Percentiles rank a stretch among this genome's conserved stretches.
These are phyloP conservation scores for Salisapilia sapeloensis DNA, from an alignment of 352 stramenopile species.

Conservation along the genomic window DNA sequence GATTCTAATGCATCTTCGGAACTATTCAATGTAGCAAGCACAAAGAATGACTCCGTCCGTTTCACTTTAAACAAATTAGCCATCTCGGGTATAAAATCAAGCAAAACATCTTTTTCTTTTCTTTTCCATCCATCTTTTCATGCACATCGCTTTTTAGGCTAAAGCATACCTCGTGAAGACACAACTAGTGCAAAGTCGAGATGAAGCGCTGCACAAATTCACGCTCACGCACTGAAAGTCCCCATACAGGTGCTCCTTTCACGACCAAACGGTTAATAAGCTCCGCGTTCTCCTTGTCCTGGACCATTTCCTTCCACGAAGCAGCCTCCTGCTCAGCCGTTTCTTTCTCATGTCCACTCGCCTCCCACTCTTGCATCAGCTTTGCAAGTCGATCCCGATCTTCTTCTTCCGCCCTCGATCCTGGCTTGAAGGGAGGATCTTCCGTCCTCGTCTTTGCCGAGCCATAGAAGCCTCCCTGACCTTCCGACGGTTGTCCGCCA, in stretches of 20 bases:
- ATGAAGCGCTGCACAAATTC: constrained; percentile 49
- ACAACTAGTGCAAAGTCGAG: too few relatives aligned
- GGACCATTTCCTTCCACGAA: constrained; percentile 20
- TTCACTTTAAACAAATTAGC: too few relatives aligned
- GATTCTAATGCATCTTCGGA: too few relatives aligned
- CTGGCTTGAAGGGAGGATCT: constrained; percentile 32
- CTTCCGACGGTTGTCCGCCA: constrained; percentile 74
- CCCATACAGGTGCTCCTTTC: constrained; percentile 56
- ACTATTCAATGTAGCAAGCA: too few relatives aligned
- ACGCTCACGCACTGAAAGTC: constrained; percentile 48
- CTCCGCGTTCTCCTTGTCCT: constrained; percentile 14
- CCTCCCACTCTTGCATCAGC: constrained; percentile 42
- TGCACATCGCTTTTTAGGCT: too few relatives aligned
- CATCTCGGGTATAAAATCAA: too few relatives aligned
- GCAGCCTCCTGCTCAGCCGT: constrained; percentile 16
- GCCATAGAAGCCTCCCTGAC: constrained; percentile 84
- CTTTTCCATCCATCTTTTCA: too few relatives aligned
- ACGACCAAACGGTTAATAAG: constrained; percentile 51
- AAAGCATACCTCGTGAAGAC: too few relatives aligned
- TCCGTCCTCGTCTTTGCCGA: constrained; percentile 67
- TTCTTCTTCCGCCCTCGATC: constrained; percentile 38
- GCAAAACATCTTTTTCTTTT: too few relatives aligned
- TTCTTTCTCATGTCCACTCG: constrained; percentile 10
- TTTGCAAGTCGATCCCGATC: constrained; percentile 35
- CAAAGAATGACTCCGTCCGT: too few relatives aligned